Evolutionary conservation across 2,329 filamentous ascomycete genomes (phyloP).

Genomic region (Epichloe coenophiala): DNA sequence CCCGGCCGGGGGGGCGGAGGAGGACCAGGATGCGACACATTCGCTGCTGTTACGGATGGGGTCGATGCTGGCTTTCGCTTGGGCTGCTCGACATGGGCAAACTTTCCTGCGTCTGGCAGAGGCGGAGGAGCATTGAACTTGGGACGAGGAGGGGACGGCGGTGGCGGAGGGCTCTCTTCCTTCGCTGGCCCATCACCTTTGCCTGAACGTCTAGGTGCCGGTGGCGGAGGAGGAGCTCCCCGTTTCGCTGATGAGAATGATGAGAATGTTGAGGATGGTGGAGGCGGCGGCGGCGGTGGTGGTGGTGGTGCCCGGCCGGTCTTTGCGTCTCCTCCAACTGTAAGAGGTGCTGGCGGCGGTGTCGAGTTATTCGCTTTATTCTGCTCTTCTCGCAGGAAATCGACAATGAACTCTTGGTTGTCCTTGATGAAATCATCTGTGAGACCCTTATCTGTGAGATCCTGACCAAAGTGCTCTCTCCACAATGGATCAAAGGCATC

Average conservation of each 20-base stretch:
- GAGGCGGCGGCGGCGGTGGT: conserved; percentile 19
- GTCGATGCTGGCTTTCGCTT: conserved; percentile 13
- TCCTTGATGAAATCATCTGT: conserved; percentile 54
- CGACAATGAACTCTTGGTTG: conserved; percentile 55
- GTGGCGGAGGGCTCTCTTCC: conserved; percentile 56
- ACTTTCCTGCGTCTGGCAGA: conserved; percentile 80
- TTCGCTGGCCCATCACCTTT: conserved; percentile 48
- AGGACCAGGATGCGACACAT: conserved; percentile 13
- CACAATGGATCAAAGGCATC: conserved; percentile 52
- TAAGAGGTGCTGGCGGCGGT: conserved; percentile 14
- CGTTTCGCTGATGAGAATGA: conserved; percentile 8
- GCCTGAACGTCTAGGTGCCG: conserved; percentile 44
- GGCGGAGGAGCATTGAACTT: conserved; percentile 79
- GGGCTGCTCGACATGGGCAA: conserved; percentile 41
- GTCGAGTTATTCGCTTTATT: conserved; percentile 18
- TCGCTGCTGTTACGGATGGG: neutral
- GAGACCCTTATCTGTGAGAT: conserved; percentile 47
- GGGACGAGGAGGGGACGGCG: conserved; percentile 42
- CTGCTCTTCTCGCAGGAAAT: conserved; percentile 47
- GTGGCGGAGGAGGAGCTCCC: conserved; percentile 19
- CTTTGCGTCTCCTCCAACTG: conserved; percentile 19
- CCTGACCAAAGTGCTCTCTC: conserved; percentile 52
- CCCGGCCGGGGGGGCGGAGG: conserved; percentile 36
- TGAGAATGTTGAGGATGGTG: conserved; percentile 18
- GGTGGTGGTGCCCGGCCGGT: conserved; percentile 22